Evolutionary conservation across 2,329 filamentous ascomycete species (phyloP).

Genomic region (Albifimbria verrucaria): DNA sequence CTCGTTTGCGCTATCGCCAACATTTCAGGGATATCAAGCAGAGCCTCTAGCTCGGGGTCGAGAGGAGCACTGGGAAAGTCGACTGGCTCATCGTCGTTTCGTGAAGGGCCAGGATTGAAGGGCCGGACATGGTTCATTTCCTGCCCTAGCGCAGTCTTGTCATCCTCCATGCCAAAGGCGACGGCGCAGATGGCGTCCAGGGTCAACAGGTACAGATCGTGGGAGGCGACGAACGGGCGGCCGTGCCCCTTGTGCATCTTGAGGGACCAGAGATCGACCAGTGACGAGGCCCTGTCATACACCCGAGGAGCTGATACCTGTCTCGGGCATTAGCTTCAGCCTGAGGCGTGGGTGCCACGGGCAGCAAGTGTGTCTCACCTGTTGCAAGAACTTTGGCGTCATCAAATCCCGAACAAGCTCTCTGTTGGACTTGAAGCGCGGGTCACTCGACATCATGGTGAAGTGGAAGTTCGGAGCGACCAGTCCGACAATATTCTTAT

Average conservation of each 20-base stretch:
- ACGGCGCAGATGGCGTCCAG: slow-evolving; percentile 33
- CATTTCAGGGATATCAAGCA: slow-evolving; percentile 22
- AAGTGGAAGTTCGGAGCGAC: slow-evolving; percentile 28
- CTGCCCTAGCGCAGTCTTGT: slow-evolving; percentile 12
- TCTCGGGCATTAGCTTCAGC: neutral
- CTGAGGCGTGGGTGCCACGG: too few relatives aligned
- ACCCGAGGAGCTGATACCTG: slow-evolving; percentile 32
- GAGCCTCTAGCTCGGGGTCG: slow-evolving; percentile 14
- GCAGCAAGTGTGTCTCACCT: slow-evolving; percentile 14
- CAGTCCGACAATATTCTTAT: slow-evolving; percentile 19
- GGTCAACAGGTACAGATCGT: slow-evolving; percentile 27
- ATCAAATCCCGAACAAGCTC: slow-evolving; percentile 33
- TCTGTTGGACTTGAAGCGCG: slow-evolving; percentile 27
- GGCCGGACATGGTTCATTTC: slow-evolving; percentile 10
- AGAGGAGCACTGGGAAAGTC: slow-evolving; percentile 11
- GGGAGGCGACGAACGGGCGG: slow-evolving; percentile 25
- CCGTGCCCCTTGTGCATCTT: slow-evolving; percentile 24
- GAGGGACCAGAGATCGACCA: slow-evolving; percentile 31
- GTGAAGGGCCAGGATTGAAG: neutral
- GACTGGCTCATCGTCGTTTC: slow-evolving; percentile 3
- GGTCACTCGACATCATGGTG: slow-evolving; percentile 26
- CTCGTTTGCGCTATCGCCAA: slow-evolving; percentile 18
- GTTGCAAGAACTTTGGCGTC: slow-evolving; percentile 30
- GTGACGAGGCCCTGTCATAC: slow-evolving; percentile 23
- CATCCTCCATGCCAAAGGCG: slow-evolving; percentile 26